Percentiles rank a stretch among this genome's conserved stretches.
These are phyloP conservation scores for Tuber melanosporum DNA, from an alignment of 495 filamentous ascomycete genomes.

Conservation along the genomic window DNA sequence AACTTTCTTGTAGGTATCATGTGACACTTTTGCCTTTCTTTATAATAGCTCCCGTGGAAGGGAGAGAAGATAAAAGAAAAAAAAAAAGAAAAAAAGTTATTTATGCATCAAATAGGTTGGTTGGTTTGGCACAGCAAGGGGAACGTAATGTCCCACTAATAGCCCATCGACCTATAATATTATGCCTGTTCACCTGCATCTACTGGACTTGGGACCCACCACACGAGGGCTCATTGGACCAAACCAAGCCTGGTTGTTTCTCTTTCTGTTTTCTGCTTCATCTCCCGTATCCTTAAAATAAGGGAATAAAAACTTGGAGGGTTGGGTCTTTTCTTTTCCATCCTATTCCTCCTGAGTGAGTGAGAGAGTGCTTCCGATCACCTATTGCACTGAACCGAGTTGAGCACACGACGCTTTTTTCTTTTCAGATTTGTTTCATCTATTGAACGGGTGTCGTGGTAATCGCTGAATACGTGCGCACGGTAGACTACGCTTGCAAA, in stretches of 20 bases:
- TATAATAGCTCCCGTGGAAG: too few species aligned
- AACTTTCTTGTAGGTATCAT: too few species aligned
- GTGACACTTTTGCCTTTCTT: too few species aligned
- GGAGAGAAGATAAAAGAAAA: neutral
- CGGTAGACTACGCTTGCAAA: neutral
- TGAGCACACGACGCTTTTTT: neutral
- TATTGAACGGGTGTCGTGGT: neutral
- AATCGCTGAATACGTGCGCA: neutral
- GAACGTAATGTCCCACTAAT: neutral
- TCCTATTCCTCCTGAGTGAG: neutral
- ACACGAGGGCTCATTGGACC: neutral
- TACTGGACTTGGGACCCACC: neutral
- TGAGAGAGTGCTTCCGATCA: neutral
- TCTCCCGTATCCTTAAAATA: neutral
- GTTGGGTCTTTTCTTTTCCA: neutral
- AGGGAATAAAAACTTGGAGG: neutral
- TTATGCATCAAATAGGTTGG: neutral
- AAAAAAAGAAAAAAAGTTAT: neutral
- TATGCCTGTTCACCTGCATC: neutral
- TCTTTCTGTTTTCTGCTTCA: neutral
- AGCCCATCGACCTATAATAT: neutral
- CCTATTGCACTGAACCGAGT: neutral
- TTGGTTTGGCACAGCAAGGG: neutral
- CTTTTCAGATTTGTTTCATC: neutral
- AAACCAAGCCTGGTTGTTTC: neutral